Evolutionary conservation across 768 basidiomycete species (phyloP).

Genomic region (Sporobolomyces pararoseus): DNA sequence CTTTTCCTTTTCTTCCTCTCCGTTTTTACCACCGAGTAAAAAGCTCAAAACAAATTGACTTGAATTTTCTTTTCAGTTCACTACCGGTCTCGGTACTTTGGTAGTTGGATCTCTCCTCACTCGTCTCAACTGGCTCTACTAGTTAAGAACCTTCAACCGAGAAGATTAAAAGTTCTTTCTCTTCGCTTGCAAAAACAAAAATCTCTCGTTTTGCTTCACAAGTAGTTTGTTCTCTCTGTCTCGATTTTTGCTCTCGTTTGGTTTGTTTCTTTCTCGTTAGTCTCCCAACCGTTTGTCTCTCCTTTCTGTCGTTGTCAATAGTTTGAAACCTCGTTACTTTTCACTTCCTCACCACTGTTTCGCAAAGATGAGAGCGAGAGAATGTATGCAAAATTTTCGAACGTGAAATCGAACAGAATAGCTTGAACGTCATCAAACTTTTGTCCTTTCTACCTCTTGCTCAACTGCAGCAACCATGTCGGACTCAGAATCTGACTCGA

Average conservation of each 20-base stretch:
- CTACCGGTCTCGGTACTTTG: constrained; percentile 20
- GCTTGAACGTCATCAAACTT: no score
- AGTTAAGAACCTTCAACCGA: no score
- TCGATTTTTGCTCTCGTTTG: not conserved
- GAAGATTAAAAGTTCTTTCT: not conserved
- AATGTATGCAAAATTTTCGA: not conserved
- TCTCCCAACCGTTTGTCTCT: no score
- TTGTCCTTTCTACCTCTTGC: no score
- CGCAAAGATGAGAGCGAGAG: not conserved
- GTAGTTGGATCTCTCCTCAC: constrained; percentile 20
- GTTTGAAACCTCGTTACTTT: not conserved
- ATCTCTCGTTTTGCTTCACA: not conserved
- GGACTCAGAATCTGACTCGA: constrained; percentile 2
- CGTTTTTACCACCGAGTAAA: not conserved
- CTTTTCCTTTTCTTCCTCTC: not conserved
- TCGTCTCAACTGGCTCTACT: constrained; percentile 21
- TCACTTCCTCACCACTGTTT: not conserved
- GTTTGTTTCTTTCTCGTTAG: not conserved
- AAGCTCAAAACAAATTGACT: not conserved
- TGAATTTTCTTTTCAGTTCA: constrained; percentile 11
- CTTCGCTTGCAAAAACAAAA: not conserved
- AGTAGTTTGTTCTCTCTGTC: not conserved
- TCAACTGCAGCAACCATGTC: not conserved
- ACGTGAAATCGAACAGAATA: not conserved
- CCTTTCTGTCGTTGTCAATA: not conserved